phyloP scores from a whole-genome alignment of 371 early-diverging fungal species.

The Haplosporangium sp. region DNA sequence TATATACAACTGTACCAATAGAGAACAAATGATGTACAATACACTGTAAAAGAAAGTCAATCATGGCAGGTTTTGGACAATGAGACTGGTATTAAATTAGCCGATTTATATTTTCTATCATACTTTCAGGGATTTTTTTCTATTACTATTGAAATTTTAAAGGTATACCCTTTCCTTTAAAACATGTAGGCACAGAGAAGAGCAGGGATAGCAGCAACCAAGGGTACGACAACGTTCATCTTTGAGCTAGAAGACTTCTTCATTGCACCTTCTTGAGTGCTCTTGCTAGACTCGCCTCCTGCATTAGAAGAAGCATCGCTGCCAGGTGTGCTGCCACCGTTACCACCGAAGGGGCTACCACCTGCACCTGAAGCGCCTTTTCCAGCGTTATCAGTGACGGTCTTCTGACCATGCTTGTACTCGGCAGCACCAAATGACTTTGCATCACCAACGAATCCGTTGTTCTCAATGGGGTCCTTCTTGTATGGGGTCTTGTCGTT shows the following conservation, averaged over 20 bases:
- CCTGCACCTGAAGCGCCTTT: neutral
- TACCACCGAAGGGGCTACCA: neutral
- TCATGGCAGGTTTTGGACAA: no score
- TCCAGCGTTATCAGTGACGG: constrained; percentile 18
- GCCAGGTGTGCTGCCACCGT: neutral
- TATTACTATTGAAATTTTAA: neutral
- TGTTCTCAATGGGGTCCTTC: constrained; percentile 52
- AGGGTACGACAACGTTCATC: constrained; percentile 3
- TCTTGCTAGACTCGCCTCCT: constrained; percentile 11
- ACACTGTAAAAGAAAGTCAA: no score
- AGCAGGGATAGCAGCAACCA: constrained; percentile 22
- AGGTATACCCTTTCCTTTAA: constrained; percentile 1
- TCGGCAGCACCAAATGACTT: constrained; percentile 60
- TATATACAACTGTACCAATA: neutral
- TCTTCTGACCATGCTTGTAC: constrained; percentile 64
- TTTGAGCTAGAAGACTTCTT: constrained; percentile 15
- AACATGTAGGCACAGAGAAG: constrained; percentile 28
- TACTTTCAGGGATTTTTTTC: neutral
- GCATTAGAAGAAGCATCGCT: neutral
- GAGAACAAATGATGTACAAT: neutral
- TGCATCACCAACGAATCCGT: constrained; percentile 59
- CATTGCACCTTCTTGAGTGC: neutral
- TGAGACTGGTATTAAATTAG: neutral
- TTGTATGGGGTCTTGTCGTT: constrained; percentile 68
- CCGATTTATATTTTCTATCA: constrained; percentile 2